A percentile compares a stretch with the other conserved stretches of the same genome.
Evolutionary conservation across 805 yeast species (phyloP).

Genomic region (Kuraishia hungarica): DNA sequence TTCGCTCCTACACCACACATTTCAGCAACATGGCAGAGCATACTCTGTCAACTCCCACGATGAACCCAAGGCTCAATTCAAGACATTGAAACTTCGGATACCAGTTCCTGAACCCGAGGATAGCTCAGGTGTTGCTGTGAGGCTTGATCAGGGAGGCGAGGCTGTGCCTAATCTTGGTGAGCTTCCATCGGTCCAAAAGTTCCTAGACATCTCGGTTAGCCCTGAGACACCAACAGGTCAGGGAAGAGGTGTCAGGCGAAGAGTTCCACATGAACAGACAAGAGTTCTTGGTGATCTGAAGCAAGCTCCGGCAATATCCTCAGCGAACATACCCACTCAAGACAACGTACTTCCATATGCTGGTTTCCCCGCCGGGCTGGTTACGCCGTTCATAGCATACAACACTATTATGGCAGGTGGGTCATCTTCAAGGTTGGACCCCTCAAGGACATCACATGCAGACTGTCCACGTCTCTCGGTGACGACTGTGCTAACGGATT

Average conservation of each 20-base stretch:
- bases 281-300: not conserved
- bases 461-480: conserved; percentile 39
- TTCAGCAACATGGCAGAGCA: not conserved
- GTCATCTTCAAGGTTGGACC: not conserved
- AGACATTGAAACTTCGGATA: not conserved
- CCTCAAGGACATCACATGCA: conserved; percentile 5
- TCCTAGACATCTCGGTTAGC: not conserved
- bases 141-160: not conserved
- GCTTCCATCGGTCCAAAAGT: not conserved
- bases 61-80: not conserved
- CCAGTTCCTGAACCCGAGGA: not conserved
- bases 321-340: not conserved
- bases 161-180: not conserved
- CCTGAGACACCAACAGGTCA: not conserved
- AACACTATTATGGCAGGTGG: not conserved
- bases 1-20: not conserved
- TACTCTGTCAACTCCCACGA: not conserved
- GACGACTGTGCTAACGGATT: conserved; percentile 45
- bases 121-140: not conserved
- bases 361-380: not conserved
- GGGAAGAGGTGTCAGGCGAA: not conserved
- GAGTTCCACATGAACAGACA: not conserved
- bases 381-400: not conserved
- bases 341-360: not conserved
- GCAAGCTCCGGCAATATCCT: not conserved